Evolutionary conservation across 2,329 filamentous ascomycete genomes (phyloP), one percentile per base, ranked within the genome.

Genomic region (Ophiobolus disseminans): DNA sequence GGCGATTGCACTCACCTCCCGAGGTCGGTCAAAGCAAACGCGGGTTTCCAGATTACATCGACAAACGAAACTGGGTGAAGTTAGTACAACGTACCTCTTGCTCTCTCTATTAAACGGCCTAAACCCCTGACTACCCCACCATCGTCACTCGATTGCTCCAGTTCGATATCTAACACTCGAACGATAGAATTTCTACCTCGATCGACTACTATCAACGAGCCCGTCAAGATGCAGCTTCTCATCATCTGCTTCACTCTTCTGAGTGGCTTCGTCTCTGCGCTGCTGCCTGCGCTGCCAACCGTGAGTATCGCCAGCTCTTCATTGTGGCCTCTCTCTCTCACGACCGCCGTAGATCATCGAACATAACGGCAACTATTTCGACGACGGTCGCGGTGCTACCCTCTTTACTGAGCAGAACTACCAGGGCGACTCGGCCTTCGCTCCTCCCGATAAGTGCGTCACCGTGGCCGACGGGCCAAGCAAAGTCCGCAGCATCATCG

Each of bases 401-500:
- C 53, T 47, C 52, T 54, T 26, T 43, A 63, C 42, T 28, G 44
- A 14, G 6, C 22, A 28, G 23, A 35, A 38, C 13, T 39, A 50
- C 23, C 21, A 48, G 9, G 51, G 51, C 22, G 37, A 46, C 16
- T 50, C 52, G 3, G 47, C 50, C 3, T 17, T 44, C 25, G 49
- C 60, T 7, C 54, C 58, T 8, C 49, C 36, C 16, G 51, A 50
- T 22, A 11, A 20, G 2, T 55, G 40, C 19, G 63, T 60, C 45
- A 38, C 53, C 37, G 48, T n/a, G n/a, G n/a, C n/a, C 51, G 53
- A 63, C 25, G 36, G n/a, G n/a, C n/a, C n/a, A n/a, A n/a, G 36
- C 30, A 38, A 53, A 19, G 48, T 53, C 1, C 53, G 55, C 19
- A 60, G 57, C 30, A 34, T 66, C 32, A 35, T 42, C 5, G 53